phyloP scores from a whole-genome alignment of 768 basidiomycete genomes.

The Suillus tomentosus region DNA sequence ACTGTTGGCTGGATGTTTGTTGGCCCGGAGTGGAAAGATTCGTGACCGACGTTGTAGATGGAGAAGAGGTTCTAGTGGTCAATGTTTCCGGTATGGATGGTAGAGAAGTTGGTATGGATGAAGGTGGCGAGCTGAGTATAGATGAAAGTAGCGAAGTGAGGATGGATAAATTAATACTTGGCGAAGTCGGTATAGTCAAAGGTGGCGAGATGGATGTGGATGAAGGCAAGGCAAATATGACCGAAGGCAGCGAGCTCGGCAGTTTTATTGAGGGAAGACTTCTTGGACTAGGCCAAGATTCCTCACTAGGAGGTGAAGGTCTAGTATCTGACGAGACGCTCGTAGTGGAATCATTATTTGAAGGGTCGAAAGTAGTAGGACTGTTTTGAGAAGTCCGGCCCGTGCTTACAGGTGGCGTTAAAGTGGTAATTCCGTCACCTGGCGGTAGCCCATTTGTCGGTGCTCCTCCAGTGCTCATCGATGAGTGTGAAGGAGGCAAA shows the following conservation, averaged over 20 bases:
- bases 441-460: background rate
- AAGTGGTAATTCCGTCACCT: too few species aligned
- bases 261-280: background rate
- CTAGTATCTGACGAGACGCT: background rate
- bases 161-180: background rate
- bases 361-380: background rate
- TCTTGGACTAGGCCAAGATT: background rate
- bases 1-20: background rate
- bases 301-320: background rate
- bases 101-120: background rate
- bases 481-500: background rate
- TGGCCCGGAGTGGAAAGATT: background rate
- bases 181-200: background rate
- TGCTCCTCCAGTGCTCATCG: background rate
- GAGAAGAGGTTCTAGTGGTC: too few species aligned
- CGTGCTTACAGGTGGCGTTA: background rate
- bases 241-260: background rate
- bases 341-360: background rate
- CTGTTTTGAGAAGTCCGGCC: background rate
- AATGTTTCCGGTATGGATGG: background rate
- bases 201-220: background rate
- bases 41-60: background rate
- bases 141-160: background rate
- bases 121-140: background rate
- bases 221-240: background rate